Evolutionary conservation across 2,329 filamentous ascomycete species (phyloP).

Genomic region (Ophiocordyceps camponoti-rufipedis): DNA sequence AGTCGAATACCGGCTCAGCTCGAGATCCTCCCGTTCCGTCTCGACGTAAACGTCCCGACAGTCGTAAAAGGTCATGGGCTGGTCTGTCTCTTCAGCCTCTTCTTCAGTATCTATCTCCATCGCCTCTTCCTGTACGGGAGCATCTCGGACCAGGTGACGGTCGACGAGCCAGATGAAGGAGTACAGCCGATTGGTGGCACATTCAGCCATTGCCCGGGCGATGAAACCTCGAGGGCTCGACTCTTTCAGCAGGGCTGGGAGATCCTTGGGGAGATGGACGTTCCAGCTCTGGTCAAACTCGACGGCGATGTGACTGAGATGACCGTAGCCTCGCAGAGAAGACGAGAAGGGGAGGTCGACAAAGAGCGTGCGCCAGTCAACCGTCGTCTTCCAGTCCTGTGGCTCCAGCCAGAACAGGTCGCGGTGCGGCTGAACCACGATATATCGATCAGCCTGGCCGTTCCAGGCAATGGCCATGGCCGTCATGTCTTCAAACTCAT

Average conservation of each 20-base stretch:
- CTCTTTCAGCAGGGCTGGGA: background rate
- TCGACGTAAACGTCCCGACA: background rate
- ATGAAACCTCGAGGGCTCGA: background rate
- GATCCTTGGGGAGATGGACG: background rate
- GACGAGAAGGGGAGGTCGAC: background rate
- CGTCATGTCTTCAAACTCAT: background rate
- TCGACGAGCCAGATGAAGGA: slow-evolving; percentile 1
- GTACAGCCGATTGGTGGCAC: background rate
- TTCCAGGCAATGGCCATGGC: background rate
- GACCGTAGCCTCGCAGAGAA: background rate
- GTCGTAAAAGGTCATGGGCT: background rate
- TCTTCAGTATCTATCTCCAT: background rate
- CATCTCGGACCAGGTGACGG: background rate
- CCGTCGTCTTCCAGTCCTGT: background rate
- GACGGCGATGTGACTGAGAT: background rate
- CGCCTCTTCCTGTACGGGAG: no score
- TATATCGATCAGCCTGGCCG: background rate
- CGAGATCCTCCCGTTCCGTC: background rate
- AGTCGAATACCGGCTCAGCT: background rate
- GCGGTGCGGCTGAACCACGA: background rate
- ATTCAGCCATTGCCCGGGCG: slow-evolving; percentile 1
- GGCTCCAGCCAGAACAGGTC: slow-evolving; percentile 1
- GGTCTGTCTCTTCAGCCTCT: background rate
- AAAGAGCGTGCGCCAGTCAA: background rate
- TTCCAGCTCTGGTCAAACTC: slow-evolving; percentile 1